These are phyloP conservation scores for Kuraishia floccosa DNA, from an alignment of 805 yeast species.

Conservation along the genomic window DNA sequence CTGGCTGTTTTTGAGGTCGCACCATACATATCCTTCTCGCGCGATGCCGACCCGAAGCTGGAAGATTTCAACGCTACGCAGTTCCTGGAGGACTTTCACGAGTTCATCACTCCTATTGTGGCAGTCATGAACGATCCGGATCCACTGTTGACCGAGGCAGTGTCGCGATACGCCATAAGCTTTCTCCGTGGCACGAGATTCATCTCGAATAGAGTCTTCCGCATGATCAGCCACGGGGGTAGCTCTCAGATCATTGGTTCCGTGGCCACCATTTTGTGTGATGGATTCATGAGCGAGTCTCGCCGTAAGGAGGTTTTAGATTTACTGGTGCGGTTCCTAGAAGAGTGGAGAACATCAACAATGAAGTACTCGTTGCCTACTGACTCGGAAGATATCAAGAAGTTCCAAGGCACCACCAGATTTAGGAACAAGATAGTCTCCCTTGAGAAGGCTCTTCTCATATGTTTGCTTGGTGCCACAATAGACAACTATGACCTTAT, in stretches of 20 bases:
- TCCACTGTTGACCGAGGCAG: conserved; percentile 19
- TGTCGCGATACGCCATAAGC: conserved; percentile 21
- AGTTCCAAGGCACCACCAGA: too few species aligned
- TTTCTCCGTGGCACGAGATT: conserved; percentile 19
- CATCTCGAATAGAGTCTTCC: conserved; percentile 14
- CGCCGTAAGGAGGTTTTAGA: conserved; percentile 21
- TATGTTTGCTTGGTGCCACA: too few species aligned
- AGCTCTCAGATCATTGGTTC: conserved; percentile 23
- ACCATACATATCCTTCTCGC: neutral
- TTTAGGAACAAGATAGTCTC: too few species aligned
- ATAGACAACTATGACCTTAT: neutral
- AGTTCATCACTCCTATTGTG: conserved; percentile 19
- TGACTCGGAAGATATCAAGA: too few species aligned
- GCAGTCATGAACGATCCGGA: conserved; percentile 25
- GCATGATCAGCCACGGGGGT: conserved; percentile 25
- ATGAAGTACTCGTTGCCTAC: too few species aligned
- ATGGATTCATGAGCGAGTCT: neutral
- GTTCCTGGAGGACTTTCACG: conserved; percentile 1
- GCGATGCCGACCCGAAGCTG: conserved; percentile 1
- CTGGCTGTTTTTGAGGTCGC: conserved; percentile 4
- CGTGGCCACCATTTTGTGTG: conserved; percentile 16
- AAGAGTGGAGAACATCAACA: too few species aligned
- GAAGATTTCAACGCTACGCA: conserved; percentile 3
- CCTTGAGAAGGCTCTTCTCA: too few species aligned
- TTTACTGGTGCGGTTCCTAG: conserved; percentile 25